Evolutionary conservation across 345 rosid species (phyloP), one percentile per base, ranked within the genome.

Genomic region (Salix arbutifolia): DNA sequence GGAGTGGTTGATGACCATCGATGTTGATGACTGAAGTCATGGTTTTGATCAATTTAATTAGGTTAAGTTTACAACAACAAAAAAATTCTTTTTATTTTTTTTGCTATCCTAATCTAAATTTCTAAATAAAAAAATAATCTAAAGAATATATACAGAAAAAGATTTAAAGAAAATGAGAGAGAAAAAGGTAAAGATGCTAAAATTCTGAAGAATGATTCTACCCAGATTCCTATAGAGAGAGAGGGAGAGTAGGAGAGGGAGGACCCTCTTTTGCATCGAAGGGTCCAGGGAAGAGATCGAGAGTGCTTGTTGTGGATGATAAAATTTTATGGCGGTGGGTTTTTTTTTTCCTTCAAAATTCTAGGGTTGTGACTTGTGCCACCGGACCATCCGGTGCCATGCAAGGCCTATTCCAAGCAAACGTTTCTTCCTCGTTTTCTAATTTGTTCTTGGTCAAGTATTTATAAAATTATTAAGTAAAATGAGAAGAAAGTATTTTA

Each of bases 11-110:
- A 16, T 46, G 76, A 50, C 66, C 80, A 61, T 75, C 82, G 67
- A 48, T 48, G 60, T 56, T 73, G 77, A 46, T 1, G 75, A 74
- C 73, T 13, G 82, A 75, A 75, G 85, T 68, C 86, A 82, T 86
- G 69, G 12, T 26, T 42, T 33, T 19, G n/a, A 50, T 13, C 23
- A 67, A 52, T 50, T 71, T 23, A 64, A 14, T 52, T 19, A 1
- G 5, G 6, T 52, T 40, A 0, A 10, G 30, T 12, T 16, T 40
- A 53, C 50, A 6, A 14, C 33, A 50, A 75, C 23, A 28, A 52
- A 4, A 69, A 53, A 10, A 25, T 33, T 12, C 25, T 23, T 1
- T 8, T 3, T 11, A 2, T 16, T n/a, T 23, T 58, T 6, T 23
- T n/a, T 21, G 37, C 17, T 12, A 8, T 6, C 28, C 73, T 78